Evolutionary conservation across 1,139 yeast species (phyloP).

Genomic region (Saccharomyces hybrid): DNA sequence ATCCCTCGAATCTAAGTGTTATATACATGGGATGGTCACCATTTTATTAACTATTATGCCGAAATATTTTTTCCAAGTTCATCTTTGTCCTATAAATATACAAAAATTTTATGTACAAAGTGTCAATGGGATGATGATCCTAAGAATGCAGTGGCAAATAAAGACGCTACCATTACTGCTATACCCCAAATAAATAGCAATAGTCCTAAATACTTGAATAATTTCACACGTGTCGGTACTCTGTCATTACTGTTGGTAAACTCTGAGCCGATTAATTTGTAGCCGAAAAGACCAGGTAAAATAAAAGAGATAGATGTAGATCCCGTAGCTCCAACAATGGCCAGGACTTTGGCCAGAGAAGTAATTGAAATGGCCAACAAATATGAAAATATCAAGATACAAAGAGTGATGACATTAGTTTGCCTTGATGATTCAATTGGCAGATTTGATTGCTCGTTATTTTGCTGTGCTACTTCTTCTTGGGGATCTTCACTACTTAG

Average conservation of each 20-base stretch:
- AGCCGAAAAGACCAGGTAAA: conserved; percentile 86
- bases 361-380: conserved; percentile 64
- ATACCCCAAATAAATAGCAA: conserved; percentile 68
- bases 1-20: conserved; percentile 57
- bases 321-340: conserved; percentile 93
- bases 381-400: conserved; percentile 56
- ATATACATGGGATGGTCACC: conserved; percentile 80
- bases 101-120: neutral
- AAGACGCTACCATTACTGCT: conserved; percentile 68
- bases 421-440: neutral
- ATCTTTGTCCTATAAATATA: neutral
- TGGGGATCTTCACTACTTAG: neutral
- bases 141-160: conserved; percentile 63
- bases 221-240: conserved; percentile 37
- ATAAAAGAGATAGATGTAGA: conserved; percentile 90
- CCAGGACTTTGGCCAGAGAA: conserved; percentile 77
- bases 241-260: conserved; percentile 23
- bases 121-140: conserved; percentile 39
- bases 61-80: too few species aligned
- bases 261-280: conserved; percentile 50
- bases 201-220: conserved; percentile 53
- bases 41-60: conserved; percentile 29
- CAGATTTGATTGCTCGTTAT: neutral
- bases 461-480: neutral
- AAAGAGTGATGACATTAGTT: conserved; percentile 44